Evolutionary conservation across 2,329 filamentous ascomycete genomes (phyloP).

Genomic region (Diatrype stigma): DNA sequence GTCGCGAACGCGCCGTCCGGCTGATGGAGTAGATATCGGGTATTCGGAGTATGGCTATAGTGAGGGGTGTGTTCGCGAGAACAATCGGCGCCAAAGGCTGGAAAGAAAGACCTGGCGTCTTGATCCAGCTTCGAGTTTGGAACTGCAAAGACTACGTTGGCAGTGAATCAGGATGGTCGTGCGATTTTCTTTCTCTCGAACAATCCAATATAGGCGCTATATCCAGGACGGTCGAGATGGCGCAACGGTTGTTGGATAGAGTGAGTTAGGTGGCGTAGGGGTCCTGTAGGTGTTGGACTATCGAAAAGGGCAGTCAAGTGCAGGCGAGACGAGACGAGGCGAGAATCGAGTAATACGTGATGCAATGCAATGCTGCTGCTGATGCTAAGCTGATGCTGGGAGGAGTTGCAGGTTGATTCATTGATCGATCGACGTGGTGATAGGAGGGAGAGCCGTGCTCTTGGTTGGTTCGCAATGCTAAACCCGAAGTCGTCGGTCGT

Average conservation of each 20-base stretch:
- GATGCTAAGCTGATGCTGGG: too few relatives aligned
- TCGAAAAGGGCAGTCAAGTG: too few relatives aligned
- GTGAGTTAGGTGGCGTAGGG: not conserved
- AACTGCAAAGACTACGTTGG: not conserved
- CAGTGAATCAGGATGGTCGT: not conserved
- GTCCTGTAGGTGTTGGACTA: too few relatives aligned
- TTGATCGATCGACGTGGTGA: too few relatives aligned
- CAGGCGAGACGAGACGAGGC: too few relatives aligned
- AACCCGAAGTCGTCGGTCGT: too few relatives aligned
- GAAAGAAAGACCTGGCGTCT: constrained; percentile 4
- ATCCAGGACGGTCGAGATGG: not conserved
- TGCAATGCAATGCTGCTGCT: too few relatives aligned
- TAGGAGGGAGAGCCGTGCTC: too few relatives aligned
- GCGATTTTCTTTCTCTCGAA: not conserved
- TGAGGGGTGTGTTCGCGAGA: constrained; percentile 15
- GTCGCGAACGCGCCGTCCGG: constrained; percentile 17
- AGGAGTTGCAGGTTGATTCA: too few relatives aligned
- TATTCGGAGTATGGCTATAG: constrained; percentile 10
- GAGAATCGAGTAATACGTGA: too few relatives aligned
- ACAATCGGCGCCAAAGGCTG: constrained; percentile 18
- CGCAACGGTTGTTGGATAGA: not conserved
- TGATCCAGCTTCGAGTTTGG: not conserved
- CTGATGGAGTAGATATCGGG: constrained; percentile 15
- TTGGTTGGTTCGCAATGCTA: too few relatives aligned
- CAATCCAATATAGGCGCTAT: not conserved